Evolutionary conservation across 129 eudicot species (phyloP), one percentile per base, ranked within the genome.

Genomic region (Helianthus tuberosus): DNA sequence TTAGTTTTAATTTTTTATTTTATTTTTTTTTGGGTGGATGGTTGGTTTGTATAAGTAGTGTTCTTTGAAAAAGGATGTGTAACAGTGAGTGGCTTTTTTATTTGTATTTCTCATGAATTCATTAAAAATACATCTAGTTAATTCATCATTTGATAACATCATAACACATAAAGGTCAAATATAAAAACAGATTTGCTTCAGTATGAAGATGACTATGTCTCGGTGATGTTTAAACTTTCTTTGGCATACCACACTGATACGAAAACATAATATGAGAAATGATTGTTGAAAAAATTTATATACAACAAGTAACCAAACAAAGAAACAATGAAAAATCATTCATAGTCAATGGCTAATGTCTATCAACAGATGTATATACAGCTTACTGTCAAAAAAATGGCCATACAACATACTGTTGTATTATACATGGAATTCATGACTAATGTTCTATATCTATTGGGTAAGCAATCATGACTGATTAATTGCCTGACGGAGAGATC

Each of bases 401-500:
- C 12, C 11, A 13, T 62, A 64, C 63, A 38, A 66, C 47, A 41
- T 41, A 76, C 11, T 49, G 20, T 57, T 76, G 44, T 59, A 27
- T 59, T 62, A 63, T 57, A 73, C 83, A 73, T 38, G 53, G 35
- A 32, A 55, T 11, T 55, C 13, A 38, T 3, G 11, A 53, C 65
- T 71, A 71, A 36, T 11, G 51, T 5, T 54, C 46, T 71, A 38
- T 11, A 71, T 54, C 75, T 15, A 36, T 54, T 71, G 75, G 36
- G 47, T 11, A 70, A 16, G 52, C 64, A 53, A 49, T 53, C 14
- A n/a, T 29, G 51, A 14, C 15, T 11, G 29, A 61, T 32, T 32
- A 13, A 53, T 17, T 5, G 53, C 13, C 54, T 55, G 64, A 39
- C 8, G 8, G 11, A 71, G 66, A 41, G 62, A 71, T 55, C 66